Conservation (phyloP, 2,329 filamentous ascomycete species). For the Penicillium capsulatum region DNA sequence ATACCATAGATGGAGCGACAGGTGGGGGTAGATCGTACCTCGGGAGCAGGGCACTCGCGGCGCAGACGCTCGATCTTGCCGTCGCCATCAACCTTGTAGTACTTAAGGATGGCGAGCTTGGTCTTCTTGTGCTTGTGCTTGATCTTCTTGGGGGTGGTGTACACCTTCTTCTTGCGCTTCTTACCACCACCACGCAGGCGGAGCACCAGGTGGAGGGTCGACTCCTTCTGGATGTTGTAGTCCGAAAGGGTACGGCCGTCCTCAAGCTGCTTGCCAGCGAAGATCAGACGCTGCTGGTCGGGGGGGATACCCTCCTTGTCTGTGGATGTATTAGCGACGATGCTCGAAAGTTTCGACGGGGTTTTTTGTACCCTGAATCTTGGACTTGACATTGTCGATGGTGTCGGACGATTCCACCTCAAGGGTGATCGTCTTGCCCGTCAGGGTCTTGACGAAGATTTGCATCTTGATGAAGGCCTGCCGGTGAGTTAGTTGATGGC, state of each 20-base stretch:
- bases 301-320: conserved; percentile 99
- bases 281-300: conserved; percentile 99
- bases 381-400: conserved; percentile 99
- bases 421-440: conserved; percentile 99
- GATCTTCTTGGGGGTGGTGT: conserved; percentile 99
- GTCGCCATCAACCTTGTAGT: conserved; percentile 99
- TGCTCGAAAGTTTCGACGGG: not conserved
- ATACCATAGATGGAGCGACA: not conserved
- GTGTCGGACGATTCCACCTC: conserved; percentile 99
- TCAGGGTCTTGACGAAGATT: conserved; percentile 65
- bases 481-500: conserved; percentile 16
- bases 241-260: conserved; percentile 97
- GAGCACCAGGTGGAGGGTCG: conserved; percentile 94
- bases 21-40: conserved; percentile 57
- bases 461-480: conserved; percentile 50
- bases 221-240: conserved; percentile 99
- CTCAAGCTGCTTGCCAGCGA: conserved; percentile 99
- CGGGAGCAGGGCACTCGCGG: conserved; percentile 91
- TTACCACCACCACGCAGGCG: conserved; percentile 97
- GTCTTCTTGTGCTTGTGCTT: conserved; percentile 99
- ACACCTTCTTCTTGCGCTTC: conserved; percentile 99
- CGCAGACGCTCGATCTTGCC: conserved; percentile 99
- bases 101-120: conserved; percentile 99
- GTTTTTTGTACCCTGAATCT: conserved; percentile 63
- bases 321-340: conserved; percentile 43